Percentiles rank a stretch among this genome's conserved stretches.
phyloP scores from a whole-genome alignment of 78 protist species.

The Polysphondylium violaceum region DNA sequence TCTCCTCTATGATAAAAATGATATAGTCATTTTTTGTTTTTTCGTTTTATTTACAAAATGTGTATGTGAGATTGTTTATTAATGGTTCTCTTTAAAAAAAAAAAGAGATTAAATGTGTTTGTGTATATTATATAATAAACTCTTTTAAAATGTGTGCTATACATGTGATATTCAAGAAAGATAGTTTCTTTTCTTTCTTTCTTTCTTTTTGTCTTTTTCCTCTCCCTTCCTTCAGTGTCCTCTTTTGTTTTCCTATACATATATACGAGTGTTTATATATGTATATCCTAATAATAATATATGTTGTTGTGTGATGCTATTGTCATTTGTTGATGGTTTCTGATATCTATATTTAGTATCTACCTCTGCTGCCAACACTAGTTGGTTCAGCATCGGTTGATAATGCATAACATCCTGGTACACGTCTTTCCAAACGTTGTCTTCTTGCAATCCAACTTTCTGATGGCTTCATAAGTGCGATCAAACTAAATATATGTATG shows the following conservation, averaged over 20 bases:
- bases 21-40: not conserved
- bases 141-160: no score
- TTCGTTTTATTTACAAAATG: no score
- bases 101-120: no score
- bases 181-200: no score
- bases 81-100: no score
- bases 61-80: no score
- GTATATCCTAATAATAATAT: not conserved
- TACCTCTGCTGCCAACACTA: no score
- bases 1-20: not conserved
- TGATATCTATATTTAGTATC: not conserved
- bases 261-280: not conserved
- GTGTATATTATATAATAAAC: no score
- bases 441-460: constrained; percentile 68
- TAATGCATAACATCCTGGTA: constrained; percentile 63
- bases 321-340: not conserved
- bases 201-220: not conserved
- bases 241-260: not conserved
- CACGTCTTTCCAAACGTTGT: constrained; percentile 11
- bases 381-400: constrained; percentile 3
- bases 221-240: no score
- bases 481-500: not conserved
- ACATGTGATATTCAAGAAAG: no score
- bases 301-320: not conserved
- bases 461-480: constrained; percentile 56